Evolutionary conservation across 768 basidiomycete species (phyloP).

Genomic region (Cystofilobasidium bisporidii): DNA sequence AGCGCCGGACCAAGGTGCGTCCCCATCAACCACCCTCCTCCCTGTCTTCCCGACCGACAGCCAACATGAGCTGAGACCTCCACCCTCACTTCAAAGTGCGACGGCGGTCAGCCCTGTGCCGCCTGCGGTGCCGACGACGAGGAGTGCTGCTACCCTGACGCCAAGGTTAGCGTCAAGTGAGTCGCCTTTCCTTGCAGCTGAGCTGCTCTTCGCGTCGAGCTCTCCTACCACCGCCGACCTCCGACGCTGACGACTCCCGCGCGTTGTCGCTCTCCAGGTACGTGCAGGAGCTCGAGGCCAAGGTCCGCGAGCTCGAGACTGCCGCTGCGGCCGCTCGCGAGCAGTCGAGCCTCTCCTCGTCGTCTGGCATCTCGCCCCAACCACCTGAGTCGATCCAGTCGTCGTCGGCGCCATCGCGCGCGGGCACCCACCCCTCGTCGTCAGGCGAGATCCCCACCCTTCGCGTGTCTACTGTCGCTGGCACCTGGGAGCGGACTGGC

Average conservation of each 20-base stretch:
- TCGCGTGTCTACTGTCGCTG: neutral
- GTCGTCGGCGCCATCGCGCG: neutral
- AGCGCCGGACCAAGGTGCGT: neutral
- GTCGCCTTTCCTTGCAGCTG: neutral
- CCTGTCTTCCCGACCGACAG: neutral
- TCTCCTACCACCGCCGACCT: too few species aligned
- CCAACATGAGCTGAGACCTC: too few species aligned
- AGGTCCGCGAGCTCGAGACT: neutral
- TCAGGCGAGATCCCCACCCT: neutral
- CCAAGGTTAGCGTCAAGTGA: neutral
- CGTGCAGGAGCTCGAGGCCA: neutral
- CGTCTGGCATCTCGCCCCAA: neutral
- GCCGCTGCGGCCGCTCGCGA: neutral
- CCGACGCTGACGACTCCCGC: neutral
- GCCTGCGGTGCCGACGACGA: neutral
- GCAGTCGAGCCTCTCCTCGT: neutral
- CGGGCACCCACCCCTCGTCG: neutral
- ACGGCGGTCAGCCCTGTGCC: neutral
- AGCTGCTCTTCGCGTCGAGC: neutral
- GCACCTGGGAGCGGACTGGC: neutral
- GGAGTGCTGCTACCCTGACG: slow-evolving; percentile 1
- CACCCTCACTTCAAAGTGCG: too few species aligned
- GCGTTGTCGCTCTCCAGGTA: neutral
- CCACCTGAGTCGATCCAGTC: neutral
- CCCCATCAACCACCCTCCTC: neutral